phyloP scores from a whole-genome alignment of 176 grass and related monocot species.

The Eremochloa ophiuroides region DNA sequence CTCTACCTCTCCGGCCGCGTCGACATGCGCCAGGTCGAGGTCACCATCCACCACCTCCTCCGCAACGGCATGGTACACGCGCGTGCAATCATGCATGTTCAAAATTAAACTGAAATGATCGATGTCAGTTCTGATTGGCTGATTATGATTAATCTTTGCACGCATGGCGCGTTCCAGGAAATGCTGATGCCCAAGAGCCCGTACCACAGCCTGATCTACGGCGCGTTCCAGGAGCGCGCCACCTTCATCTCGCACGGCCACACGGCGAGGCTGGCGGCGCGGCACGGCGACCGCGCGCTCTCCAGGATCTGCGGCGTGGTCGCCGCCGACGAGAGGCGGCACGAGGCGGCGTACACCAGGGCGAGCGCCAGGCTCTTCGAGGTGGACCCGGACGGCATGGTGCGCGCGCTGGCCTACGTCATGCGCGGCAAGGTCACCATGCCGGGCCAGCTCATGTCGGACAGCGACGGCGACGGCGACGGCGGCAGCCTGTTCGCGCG shows the following conservation, averaged over 20 bases:
- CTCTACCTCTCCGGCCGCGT: constrained; percentile 39
- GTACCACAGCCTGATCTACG: constrained; percentile 30
- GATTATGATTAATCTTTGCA: too few species aligned
- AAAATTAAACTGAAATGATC: too few species aligned
- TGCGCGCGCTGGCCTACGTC: constrained; percentile 20
- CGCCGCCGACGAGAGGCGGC: constrained; percentile 37
- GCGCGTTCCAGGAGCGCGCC: constrained; percentile 29
- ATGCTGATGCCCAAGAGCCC: constrained; percentile 5
- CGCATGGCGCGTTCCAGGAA: too few species aligned
- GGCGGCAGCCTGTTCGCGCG: not conserved
- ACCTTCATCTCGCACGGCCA: constrained; percentile 33
- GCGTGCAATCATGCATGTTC: too few species aligned
- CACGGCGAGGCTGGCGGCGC: constrained; percentile 7
- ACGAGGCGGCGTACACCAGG: constrained; percentile 34
- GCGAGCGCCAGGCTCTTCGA: constrained; percentile 1
- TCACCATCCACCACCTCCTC: constrained; percentile 32
- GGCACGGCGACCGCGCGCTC: constrained; percentile 26
- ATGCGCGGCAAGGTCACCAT: constrained; percentile 41
- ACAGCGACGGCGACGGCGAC: not conserved
- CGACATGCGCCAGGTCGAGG: constrained; percentile 45
- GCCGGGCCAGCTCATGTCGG: constrained; percentile 31
- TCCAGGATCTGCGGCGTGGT: constrained; percentile 36
- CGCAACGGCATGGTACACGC: constrained; percentile 30
- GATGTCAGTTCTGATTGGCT: too few species aligned
- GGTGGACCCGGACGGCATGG: constrained; percentile 36